phyloP scores from a whole-genome alignment of 306 rosid species.

The Herpetospermum pedunculosum region DNA sequence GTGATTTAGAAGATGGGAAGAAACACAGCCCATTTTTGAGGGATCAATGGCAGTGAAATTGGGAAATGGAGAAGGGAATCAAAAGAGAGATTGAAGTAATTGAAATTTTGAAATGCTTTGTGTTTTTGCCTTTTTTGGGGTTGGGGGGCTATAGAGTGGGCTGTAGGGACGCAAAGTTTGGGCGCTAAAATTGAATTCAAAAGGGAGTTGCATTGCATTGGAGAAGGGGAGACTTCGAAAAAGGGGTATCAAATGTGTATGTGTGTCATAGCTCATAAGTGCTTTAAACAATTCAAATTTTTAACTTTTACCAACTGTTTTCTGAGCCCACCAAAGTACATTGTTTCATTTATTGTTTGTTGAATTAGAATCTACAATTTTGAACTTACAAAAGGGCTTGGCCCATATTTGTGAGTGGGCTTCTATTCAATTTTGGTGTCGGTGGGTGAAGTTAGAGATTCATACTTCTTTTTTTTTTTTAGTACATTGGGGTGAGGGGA shows the following conservation, averaged over 20 bases:
- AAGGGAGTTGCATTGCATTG: background rate
- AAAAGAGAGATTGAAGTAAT: too few species aligned
- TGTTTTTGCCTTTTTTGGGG: too few species aligned
- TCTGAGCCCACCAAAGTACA: background rate
- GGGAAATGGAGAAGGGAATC: background rate
- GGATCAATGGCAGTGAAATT: background rate
- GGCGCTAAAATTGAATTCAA: constrained; percentile 19
- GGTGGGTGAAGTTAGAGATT: too few species aligned
- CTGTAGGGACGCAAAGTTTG: background rate
- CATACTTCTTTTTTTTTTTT: too few species aligned
- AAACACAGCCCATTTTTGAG: constrained; percentile 65
- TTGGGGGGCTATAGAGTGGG: background rate
- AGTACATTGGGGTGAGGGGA: too few species aligned
- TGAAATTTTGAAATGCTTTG: too few species aligned
- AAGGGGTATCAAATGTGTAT: background rate
- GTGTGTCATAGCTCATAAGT: background rate
- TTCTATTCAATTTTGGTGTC: too few species aligned
- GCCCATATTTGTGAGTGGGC: background rate
- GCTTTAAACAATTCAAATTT: background rate
- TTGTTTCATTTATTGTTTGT: background rate
- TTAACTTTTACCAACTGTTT: background rate
- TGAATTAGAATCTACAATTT: background rate
- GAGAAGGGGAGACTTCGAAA: background rate
- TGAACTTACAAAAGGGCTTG: background rate
- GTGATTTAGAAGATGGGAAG: constrained; percentile 59